Evolutionary conservation across 331 rosid species (phyloP).

Genomic region (Acacia pycnantha): DNA sequence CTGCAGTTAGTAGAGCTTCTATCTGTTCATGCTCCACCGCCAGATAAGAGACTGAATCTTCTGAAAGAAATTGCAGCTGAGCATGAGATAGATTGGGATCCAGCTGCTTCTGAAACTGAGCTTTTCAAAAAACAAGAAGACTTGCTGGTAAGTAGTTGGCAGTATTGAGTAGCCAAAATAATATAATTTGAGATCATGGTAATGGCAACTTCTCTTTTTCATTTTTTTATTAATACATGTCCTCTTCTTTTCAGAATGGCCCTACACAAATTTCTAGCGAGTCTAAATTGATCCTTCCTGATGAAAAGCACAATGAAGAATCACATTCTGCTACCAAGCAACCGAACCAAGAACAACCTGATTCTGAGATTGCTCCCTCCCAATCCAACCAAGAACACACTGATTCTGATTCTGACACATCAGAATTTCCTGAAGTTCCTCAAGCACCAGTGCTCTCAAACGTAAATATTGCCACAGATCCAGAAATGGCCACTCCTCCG

Average conservation of each 20-base stretch:
- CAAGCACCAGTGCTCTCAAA: constrained; percentile 37
- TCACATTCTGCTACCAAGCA: constrained; percentile 30
- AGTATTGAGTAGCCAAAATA: neutral
- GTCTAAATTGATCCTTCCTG: constrained; percentile 61
- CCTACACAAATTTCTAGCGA: constrained; percentile 58
- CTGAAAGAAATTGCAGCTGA: constrained; percentile 94
- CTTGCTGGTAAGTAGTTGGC: constrained; percentile 56
- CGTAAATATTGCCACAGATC: constrained; percentile 53
- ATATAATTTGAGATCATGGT: neutral
- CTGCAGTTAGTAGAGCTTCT: constrained; percentile 84
- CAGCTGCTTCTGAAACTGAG: constrained; percentile 82
- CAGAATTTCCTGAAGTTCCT: constrained; percentile 83
- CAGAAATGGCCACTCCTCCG: constrained; percentile 42
- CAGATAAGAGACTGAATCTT: constrained; percentile 84
- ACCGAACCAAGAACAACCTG: constrained; percentile 32
- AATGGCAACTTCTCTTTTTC: constrained; percentile 3
- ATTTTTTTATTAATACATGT: neutral
- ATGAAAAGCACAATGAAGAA: constrained; percentile 64
- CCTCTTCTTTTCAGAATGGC: constrained; percentile 63
- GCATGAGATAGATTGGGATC: constrained; percentile 93
- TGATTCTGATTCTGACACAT: constrained; percentile 49
- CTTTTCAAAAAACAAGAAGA: constrained; percentile 78
- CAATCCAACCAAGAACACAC: constrained; percentile 35
- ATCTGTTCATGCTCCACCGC: constrained; percentile 85
- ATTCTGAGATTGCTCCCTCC: constrained; percentile 29